Evolutionary conservation across 805 yeast species (phyloP), one percentile per base, ranked within the genome.

Genomic region (Ogataea kodamae): DNA sequence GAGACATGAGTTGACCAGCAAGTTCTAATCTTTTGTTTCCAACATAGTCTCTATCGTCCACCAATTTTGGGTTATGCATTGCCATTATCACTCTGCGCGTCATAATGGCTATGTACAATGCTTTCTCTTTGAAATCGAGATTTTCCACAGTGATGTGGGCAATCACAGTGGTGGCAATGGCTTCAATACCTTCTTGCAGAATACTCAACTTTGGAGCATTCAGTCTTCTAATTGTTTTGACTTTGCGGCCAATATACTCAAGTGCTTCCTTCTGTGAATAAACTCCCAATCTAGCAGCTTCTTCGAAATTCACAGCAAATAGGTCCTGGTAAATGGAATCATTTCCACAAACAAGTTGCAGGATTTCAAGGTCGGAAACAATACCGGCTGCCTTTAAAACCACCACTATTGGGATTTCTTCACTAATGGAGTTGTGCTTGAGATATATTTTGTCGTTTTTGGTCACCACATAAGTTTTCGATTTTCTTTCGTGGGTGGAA

Each of bases 41-140:
- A 27, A 92, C 97, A 55, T 92, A 92, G 66, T 92, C 98, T 62
- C 97, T 78, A 62, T 92, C 98, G 54, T 92, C 98, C n/a, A 92
- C 95, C 81, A 87, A 80, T 47, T 79, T 78, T 6, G 97, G 94
- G 52, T 92, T 84, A 45, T 85, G 80, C 80, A 92, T 86, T 4
- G 98, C 86, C 94, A 87, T 86, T 14, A 92, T 73, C 3, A 90
- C 97, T 54, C 97, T 75, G 56, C 98, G 76, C 1, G 98, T 84
- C 98, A 92, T 92, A 62, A 87, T 78, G 2, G 97, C 96, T 48
- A 92, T 78, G 56, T 92, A 92, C 22, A 92, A 60, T 0, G 97
- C 96, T 64, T 92, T 92, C 57, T 88, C 96, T 46, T 95, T 74
- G 67, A 90, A 88, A 53, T 92, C 94, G 27, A 85, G 67, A 48